phyloP scores from a whole-genome alignment of 2,329 filamentous ascomycete genomes.

The Taxawa tesnikishii region DNA sequence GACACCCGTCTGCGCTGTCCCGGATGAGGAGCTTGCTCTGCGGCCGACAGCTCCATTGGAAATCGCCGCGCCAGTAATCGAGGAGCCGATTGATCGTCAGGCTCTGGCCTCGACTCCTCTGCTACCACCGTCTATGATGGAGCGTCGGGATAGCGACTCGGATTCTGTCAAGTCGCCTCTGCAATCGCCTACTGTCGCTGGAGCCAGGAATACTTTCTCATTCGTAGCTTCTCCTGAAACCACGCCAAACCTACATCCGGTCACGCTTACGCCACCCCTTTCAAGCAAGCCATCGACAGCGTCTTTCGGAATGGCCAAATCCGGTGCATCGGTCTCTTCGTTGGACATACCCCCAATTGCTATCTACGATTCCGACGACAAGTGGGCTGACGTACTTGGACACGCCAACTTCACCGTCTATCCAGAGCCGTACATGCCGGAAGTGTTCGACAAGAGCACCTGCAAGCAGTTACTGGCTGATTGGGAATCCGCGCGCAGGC shows the following conservation, averaged over 20 bases:
- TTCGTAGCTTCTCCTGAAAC: constrained; percentile 12
- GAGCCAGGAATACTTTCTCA: constrained; percentile 34
- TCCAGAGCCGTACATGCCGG: constrained; percentile 67
- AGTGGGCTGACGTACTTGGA: constrained; percentile 75
- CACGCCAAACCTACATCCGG: constrained; percentile 26
- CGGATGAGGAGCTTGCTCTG: constrained; percentile 3
- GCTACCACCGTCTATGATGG: constrained; percentile 66
- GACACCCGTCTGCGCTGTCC: constrained; percentile 9
- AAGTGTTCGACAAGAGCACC: constrained; percentile 41
- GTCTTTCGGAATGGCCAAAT: constrained; percentile 50
- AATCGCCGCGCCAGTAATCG: constrained; percentile 19
- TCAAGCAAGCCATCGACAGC: constrained; percentile 66
- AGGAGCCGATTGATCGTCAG: constrained; percentile 39
- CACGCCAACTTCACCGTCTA: constrained; percentile 88
- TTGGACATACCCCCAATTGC: constrained; percentile 52
- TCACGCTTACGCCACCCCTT: constrained; percentile 54
- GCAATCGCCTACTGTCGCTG: constrained; percentile 69
- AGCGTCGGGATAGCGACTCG: constrained; percentile 36
- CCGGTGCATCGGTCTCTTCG: constrained; percentile 33
- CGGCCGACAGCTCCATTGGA: constrained; percentile 10
- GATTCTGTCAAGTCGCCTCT: constrained; percentile 64
- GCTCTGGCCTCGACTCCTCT: constrained; percentile 69
- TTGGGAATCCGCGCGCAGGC: constrained; percentile 72
- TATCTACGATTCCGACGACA: constrained; percentile 54
- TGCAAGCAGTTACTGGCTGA: constrained; percentile 59